Base-by-base conservation (phyloP, 1,284 basidiomycete species). In the Puccinia brachypodii region DNA sequence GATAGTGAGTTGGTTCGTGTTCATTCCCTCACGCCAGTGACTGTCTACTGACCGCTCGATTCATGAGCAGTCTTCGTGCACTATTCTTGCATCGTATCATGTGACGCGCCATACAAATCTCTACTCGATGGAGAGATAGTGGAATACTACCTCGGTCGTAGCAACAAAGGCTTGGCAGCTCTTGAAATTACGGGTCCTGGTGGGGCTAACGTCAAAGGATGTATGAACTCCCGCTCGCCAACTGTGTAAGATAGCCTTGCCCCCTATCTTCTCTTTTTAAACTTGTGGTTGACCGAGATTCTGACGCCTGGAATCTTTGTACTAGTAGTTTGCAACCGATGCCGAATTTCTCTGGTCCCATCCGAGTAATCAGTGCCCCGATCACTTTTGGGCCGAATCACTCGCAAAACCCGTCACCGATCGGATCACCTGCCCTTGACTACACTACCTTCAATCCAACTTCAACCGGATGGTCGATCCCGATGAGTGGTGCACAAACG, bases 121-220 rank as follows among this genome's bases (percentile, higher is more conserved):
- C 42, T 81, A 42, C 60, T 81, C 19, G 78, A 81, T 53, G 78
- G 78, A 60, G 78, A 81, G 60, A 28, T 42, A n/a, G 78, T 81
- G 8, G 78, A 81, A 74, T 81, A 81, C 47, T 50, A 60, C 28
- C 68, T 81, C 14, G 78, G 78, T 36, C 66, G 78, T 40, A 72
- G 66, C 8, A 81, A 81, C 31, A 81, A 81, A 74, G 78, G 78
- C 33, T 53, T 81, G 38, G 78, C 78, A 14, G 78, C 78, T 31
- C 68, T 81, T 19, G 78, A 81, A 25, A 74, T 81, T n/a, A 81
- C 78, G 4, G 78, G 78, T 31, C 78, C 78, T 36, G 71, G 71
- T 50, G 60, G 78, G n/a, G 53, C 28, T 3, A 58, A 58, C 28
- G 78, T 81, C 16, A 81, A 81, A 64, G 78, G 78, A 14, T 53